Conservation (phyloP, 1,284 basidiomycete species). For the Inonotus obliquus region DNA sequence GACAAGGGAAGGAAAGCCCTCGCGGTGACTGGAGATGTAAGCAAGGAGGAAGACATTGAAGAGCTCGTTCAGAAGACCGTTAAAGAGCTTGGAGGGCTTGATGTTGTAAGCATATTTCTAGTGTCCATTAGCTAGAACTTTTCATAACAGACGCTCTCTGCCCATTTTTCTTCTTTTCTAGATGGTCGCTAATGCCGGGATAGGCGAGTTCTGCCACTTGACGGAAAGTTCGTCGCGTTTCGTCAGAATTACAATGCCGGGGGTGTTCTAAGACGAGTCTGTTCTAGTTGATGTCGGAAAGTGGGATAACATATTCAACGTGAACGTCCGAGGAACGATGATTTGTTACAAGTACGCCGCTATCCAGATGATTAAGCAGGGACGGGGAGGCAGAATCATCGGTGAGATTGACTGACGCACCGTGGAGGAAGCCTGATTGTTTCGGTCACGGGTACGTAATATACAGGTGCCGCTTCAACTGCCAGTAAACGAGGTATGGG, state of each 20-base stretch:
- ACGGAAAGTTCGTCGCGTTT: conserved; percentile 9
- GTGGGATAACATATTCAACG: conserved; percentile 17
- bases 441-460: too few species aligned
- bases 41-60: conserved; percentile 5
- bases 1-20: conserved; percentile 2
- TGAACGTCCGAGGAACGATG: conserved; percentile 20
- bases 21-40: conserved; percentile 4
- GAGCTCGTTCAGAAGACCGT: conserved; percentile 6
- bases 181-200: conserved; percentile 21
- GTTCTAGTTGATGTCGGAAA: conserved; percentile 15
- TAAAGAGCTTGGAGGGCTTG: conserved; percentile 2
- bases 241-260: background rate
- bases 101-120: conserved; percentile 9
- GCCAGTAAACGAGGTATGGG: conserved; percentile 10
- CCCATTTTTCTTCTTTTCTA: too few species aligned
- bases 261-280: too few species aligned
- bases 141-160: background rate
- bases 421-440: background rate
- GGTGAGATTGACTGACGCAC: conserved; percentile 1
- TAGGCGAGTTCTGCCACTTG: background rate
- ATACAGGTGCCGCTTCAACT: conserved; percentile 12
- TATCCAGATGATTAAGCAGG: conserved; percentile 22
- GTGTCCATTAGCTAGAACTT: background rate
- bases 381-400: conserved; percentile 17
- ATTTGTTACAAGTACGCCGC: conserved; percentile 22